Base-by-base conservation (phyloP, 257 asterid species). In the Anisodus tanguticus region DNA sequence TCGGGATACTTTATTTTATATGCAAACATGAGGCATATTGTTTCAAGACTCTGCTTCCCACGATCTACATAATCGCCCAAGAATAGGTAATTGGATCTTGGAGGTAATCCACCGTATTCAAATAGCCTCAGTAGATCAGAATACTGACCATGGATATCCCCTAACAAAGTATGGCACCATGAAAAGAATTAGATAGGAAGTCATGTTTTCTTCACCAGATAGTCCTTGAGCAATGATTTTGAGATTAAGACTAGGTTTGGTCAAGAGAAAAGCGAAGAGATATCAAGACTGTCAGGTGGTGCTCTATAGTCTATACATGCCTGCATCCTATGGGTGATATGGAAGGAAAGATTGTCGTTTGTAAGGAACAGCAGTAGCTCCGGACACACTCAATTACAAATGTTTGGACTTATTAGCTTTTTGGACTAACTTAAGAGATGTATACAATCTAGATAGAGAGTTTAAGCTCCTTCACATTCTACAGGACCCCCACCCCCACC, bases 61-160 rank as follows among this genome's bases (percentile, higher is more conserved):
- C 97, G 97, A 86, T 93, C 97, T 35, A 93, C 97, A 39, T 93
- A 93, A 85, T 93, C 98, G 55, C 98, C 98, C 85, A 92, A 69
- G 91, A 93, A 92, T 58, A 93, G 86, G 90, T 92, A 93, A 77
- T 91, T 92, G 59, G 97, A 93, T 60, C 88, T 90, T n/a, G 98
- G 95, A 45, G 98, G 97, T 43, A 91, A 85, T 17, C 97, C 98
- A 10, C 93, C 97, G 11, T 93, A 92, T 83, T 92, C 94, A 15
- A 93, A 92, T 79, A 93, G 94, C 90, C 95, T 90, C 19, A 93
- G 92, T 57, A 93, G 88, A 90, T 93, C 97, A 84, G 94, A 90
- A 84, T 92, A 93, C 85, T 93, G 97, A 68, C 97, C 97, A 82
- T 93, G 97, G 72, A 93, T 90, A 87, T 93, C 97, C 59, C 97